Base-by-base conservation (phyloP, 768 basidiomycete genomes). In the Mycena rosella region DNA sequence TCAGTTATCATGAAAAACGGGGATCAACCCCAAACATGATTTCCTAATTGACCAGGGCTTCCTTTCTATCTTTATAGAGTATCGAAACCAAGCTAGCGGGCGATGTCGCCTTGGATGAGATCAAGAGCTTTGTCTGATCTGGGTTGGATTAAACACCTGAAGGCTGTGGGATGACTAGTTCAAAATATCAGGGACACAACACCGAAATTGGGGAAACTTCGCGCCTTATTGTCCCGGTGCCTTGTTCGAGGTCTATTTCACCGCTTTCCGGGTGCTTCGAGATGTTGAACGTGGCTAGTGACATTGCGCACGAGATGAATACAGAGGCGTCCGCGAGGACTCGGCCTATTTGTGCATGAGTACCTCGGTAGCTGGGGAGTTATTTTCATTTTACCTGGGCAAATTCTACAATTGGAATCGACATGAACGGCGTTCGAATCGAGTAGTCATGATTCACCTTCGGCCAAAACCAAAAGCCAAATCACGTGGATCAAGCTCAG, bases 391-490 rank as follows among this genome's bases (percentile, higher is more conserved):
- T 6, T 34, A 44, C 42, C 42, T 44, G 42, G 42, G 20, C 42
- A 44, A 11, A 44, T 44, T 11, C 42, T 44, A 20, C 13, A 14
- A n/a, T 6, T 5, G 11, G 29, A 24, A 40, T 40, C 17, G 38
- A 40, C 65, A 13, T 48, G 29, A 56, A 9, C 59, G 26, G 34
- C 47, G n/a, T 34, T 45, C 20, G 51, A 24, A 49, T 34, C 63
- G 14, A 18, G 54, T 34, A 29, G 38, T n/a, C 13, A n/a, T 44
- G 34, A 51, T 24, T 54, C 44, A 76, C 81, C 88, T 82, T 73
- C 88, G 75, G 32, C 87, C 88, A 57, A 87, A 89, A 5, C 88
- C 88, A 65, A 88, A 89, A 55, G 82, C 84, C 44, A 83, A 72
- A 6, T 76, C 74, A 22, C 81, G 80, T 20, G 87, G 84, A 57